Evolutionary conservation across 805 yeast species (phyloP).

Genomic region (Metschnikowia cubensis): DNA sequence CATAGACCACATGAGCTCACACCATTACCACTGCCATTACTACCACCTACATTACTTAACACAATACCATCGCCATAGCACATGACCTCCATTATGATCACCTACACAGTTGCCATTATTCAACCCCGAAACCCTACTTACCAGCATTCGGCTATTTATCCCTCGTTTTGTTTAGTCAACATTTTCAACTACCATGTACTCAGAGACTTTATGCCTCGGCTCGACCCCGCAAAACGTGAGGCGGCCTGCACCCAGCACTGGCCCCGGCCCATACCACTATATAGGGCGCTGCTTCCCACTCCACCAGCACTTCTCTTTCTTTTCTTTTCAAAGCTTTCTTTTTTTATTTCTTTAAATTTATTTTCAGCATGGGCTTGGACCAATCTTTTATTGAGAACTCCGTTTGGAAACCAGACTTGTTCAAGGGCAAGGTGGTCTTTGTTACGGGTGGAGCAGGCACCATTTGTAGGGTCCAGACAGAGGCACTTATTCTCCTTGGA

Average conservation of each 20-base stretch:
- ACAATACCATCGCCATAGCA: no score
- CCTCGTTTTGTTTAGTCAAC: no score
- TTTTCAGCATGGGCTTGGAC: slow-evolving; percentile 16
- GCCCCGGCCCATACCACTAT: not conserved
- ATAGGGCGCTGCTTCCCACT: not conserved
- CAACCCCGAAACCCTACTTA: no score
- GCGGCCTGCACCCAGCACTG: slow-evolving; percentile 1
- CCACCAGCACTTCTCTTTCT: not conserved
- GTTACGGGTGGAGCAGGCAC: slow-evolving; percentile 32
- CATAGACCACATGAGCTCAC: slow-evolving; percentile 17
- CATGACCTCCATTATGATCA: not conserved
- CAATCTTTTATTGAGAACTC: slow-evolving; percentile 19
- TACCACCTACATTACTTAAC: no score
- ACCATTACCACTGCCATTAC: no score
- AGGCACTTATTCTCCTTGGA: slow-evolving; percentile 26
- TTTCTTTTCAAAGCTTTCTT: not conserved
- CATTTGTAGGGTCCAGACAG: slow-evolving; percentile 28
- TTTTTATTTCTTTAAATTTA: not conserved
- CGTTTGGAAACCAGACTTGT: slow-evolving; percentile 25
- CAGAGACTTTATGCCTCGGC: slow-evolving; percentile 8
- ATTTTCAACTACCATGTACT: no score
- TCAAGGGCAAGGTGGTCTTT: slow-evolving; percentile 29
- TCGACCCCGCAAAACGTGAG: slow-evolving; percentile 13
- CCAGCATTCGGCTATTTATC: no score
- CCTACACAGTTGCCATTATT: slow-evolving; percentile 3